Evolutionary conservation across 176 grass and related monocot genomes (phyloP).

Genomic region (Oryza meridionalis): DNA sequence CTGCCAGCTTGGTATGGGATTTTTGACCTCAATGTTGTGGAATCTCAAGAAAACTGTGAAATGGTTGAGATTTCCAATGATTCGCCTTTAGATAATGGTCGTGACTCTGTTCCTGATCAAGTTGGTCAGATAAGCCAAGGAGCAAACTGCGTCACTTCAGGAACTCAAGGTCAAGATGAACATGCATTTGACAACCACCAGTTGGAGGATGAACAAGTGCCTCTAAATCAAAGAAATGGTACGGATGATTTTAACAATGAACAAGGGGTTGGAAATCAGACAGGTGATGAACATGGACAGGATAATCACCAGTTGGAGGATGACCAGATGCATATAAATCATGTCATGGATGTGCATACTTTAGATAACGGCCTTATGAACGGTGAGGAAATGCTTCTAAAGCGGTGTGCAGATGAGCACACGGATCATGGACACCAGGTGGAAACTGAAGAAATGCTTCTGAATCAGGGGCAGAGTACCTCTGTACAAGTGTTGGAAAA

Average conservation of each 20-base stretch:
- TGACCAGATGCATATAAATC: conserved; percentile 27
- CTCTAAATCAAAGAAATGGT: conserved; percentile 29
- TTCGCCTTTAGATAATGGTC: conserved; percentile 31
- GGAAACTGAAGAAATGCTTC: conserved; percentile 25
- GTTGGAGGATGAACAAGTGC: conserved; percentile 8
- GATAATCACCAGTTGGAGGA: conserved; percentile 29
- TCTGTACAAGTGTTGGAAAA: neutral
- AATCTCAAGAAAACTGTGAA: conserved; percentile 42
- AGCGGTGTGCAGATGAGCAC: neutral
- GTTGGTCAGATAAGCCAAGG: conserved; percentile 29
- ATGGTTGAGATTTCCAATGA: conserved; percentile 22
- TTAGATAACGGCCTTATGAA: neutral
- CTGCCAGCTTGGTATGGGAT: conserved; percentile 45
- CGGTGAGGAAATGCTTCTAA: neutral
- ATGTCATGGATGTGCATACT: neutral
- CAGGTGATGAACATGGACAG: neutral
- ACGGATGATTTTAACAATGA: conserved; percentile 20
- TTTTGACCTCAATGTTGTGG: conserved; percentile 50
- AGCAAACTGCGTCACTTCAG: conserved; percentile 13
- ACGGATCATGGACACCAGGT: neutral
- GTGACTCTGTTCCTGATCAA: conserved; percentile 29
- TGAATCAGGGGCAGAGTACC: conserved; percentile 23
- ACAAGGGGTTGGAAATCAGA: conserved; percentile 13
- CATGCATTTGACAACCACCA: conserved; percentile 9
- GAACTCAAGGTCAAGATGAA: conserved; percentile 35